Conservation (phyloP, 768 basidiomycete species). For the Suillus bovinus region DNA sequence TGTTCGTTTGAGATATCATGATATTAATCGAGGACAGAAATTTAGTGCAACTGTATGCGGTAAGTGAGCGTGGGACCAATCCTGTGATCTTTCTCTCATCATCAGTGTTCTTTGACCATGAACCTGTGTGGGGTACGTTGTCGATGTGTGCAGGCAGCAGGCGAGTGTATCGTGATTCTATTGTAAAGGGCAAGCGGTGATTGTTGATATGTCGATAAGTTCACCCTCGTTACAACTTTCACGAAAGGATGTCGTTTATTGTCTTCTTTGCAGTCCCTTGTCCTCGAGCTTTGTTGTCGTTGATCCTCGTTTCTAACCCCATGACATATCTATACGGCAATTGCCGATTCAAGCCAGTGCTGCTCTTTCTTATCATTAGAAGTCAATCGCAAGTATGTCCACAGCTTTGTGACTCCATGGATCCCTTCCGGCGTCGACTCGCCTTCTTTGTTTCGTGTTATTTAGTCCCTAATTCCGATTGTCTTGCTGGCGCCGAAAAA, state of each 20-base stretch:
- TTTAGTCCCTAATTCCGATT: background rate
- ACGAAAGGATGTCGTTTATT: background rate
- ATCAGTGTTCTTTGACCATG: background rate
- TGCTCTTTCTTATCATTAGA: background rate
- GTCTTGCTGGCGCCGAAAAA: background rate
- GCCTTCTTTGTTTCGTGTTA: background rate
- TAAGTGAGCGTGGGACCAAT: background rate
- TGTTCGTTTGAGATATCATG: background rate
- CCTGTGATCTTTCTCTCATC: background rate
- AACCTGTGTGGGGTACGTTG: background rate
- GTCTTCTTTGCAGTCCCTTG: background rate
- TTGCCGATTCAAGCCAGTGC: background rate
- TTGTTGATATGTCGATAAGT: background rate
- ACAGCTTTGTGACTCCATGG: background rate
- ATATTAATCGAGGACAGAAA: background rate
- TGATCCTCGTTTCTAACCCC: background rate
- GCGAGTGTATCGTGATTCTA: background rate
- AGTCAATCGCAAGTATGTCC: background rate
- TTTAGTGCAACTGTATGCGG: no score
- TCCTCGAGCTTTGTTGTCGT: no score
- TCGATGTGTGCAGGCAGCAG: background rate
- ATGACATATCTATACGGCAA: background rate
- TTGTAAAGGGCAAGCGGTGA: background rate
- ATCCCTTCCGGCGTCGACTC: background rate
- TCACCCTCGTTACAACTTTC: background rate